Percentiles rank a stretch among this genome's conserved stretches.
These are phyloP conservation scores for Kodamaea alishanica DNA, from an alignment of 1,139 yeast species.

Conservation along the genomic window DNA sequence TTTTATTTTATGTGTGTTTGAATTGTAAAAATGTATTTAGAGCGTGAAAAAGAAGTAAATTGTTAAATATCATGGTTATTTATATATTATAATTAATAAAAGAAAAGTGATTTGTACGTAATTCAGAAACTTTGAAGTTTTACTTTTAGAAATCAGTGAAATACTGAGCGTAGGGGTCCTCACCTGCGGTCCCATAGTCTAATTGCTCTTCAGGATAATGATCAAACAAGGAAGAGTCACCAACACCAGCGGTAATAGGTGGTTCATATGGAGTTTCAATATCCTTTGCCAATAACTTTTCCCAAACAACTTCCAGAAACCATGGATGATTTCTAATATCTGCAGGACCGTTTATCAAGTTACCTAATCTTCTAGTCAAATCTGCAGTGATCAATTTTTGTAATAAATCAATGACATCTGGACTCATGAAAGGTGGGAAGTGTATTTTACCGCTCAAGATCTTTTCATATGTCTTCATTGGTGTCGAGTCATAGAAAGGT, in stretches of 20 bases:
- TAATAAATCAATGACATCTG: conserved; percentile 51
- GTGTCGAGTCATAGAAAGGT: conserved; percentile 59
- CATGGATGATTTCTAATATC: conserved; percentile 57
- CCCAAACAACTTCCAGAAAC: conserved; percentile 63
- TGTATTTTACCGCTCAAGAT: conserved; percentile 51
- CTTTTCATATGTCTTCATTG: conserved; percentile 61
- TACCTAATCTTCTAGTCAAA: conserved; percentile 54
- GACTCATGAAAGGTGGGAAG: conserved; percentile 48
- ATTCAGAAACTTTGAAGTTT: not conserved
- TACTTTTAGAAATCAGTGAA: conserved; percentile 44
- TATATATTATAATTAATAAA: not conserved
- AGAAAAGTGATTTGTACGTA: not conserved
- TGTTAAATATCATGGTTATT: not conserved
- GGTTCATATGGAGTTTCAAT: conserved; percentile 65
- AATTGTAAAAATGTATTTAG: conserved; percentile 76
- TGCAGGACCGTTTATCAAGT: conserved; percentile 54
- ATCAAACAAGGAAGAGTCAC: conserved; percentile 61
- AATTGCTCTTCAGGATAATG: conserved; percentile 56
- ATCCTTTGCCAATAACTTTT: conserved; percentile 51
- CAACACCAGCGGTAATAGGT: conserved; percentile 59
- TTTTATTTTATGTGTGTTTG: conserved; percentile 86
- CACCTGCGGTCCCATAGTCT: conserved; percentile 50
- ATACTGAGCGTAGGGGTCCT: conserved; percentile 48
- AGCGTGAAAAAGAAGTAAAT: conserved; percentile 17
- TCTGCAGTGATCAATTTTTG: conserved; percentile 51